These are phyloP conservation scores for Fusarium marasasianum DNA, from an alignment of 2,329 filamentous ascomycete species.

Conservation along the genomic window DNA sequence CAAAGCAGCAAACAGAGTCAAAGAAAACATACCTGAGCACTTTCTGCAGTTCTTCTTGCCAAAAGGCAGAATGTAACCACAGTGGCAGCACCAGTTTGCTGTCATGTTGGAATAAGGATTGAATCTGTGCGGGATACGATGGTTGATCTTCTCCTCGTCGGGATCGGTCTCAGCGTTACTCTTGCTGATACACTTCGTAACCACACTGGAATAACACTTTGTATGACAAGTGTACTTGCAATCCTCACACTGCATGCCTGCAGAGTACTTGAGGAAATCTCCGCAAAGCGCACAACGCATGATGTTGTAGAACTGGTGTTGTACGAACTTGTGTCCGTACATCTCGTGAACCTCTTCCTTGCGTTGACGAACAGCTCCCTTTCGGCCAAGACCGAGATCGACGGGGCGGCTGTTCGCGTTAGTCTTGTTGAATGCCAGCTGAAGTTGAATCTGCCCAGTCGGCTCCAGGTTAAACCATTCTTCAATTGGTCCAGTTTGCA, in stretches of 20 bases:
- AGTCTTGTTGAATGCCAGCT: conserved; percentile 92
- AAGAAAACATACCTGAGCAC: conserved; percentile 74
- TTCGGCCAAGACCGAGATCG: conserved; percentile 90
- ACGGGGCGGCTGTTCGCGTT: conserved; percentile 83
- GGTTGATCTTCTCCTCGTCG: conserved; percentile 99
- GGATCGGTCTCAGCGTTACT: conserved; percentile 98
- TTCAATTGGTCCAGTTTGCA: conserved; percentile 74
- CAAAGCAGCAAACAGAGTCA: background rate
- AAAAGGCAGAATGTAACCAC: conserved; percentile 93
- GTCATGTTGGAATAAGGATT: conserved; percentile 97
- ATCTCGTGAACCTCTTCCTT: conserved; percentile 99
- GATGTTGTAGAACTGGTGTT: conserved; percentile 99
- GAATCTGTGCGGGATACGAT: conserved; percentile 97
- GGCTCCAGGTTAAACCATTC: conserved; percentile 98
- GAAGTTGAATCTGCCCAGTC: conserved; percentile 89
- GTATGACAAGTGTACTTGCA: conserved; percentile 99
- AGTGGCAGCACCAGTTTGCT: conserved; percentile 99
- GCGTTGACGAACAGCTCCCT: conserved; percentile 94
- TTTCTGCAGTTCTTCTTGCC: conserved; percentile 95
- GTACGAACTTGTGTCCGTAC: conserved; percentile 98
- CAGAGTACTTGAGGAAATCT: conserved; percentile 97
- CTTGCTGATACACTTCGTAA: conserved; percentile 99
- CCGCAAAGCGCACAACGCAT: conserved; percentile 99
- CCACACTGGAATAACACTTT: conserved; percentile 95
- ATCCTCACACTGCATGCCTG: conserved; percentile 98